Conservation (phyloP, 2,329 filamentous ascomycete species). For the Penicillium frequentans region DNA sequence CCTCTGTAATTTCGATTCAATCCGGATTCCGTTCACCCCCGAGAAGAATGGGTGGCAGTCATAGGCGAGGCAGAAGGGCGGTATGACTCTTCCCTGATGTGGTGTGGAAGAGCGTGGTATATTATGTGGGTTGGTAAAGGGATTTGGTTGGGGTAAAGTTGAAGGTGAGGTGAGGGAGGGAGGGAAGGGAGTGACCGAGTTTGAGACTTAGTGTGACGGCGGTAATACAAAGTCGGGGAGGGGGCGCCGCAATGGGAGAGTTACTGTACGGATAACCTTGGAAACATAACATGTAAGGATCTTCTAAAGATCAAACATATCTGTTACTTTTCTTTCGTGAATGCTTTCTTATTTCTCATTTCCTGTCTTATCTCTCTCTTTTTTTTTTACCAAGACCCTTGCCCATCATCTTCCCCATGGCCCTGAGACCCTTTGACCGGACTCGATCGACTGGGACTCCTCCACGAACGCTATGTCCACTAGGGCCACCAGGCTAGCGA, state of each 20-base stretch:
- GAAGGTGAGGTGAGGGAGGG: conserved; percentile 14
- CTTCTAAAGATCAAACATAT: background rate
- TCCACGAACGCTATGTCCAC: conserved; percentile 20
- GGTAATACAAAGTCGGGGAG: conserved; percentile 17
- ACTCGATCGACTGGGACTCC: conserved; percentile 15
- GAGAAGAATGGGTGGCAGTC: conserved; percentile 15
- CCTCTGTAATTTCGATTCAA: conserved; percentile 29
- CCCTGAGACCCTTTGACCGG: conserved; percentile 8
- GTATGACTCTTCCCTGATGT: background rate
- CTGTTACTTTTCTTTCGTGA: background rate
- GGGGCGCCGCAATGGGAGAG: conserved; percentile 8
- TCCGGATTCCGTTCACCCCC: conserved; percentile 23
- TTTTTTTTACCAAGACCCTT: background rate
- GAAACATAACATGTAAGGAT: conserved; percentile 1
- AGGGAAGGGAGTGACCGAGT: conserved; percentile 8
- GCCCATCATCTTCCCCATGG: conserved; percentile 3
- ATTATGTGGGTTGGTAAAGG: background rate
- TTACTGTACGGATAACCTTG: background rate
- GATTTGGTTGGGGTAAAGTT: background rate
- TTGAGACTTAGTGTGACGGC: conserved; percentile 21
- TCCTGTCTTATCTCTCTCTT: background rate
- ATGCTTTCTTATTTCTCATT: background rate
- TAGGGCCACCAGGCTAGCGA: conserved; percentile 8
- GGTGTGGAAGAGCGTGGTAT: background rate
- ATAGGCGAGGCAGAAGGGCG: conserved; percentile 8